Base-by-base conservation (phyloP, 495 filamentous ascomycete species). In the Alectoria sarmentosa region DNA sequence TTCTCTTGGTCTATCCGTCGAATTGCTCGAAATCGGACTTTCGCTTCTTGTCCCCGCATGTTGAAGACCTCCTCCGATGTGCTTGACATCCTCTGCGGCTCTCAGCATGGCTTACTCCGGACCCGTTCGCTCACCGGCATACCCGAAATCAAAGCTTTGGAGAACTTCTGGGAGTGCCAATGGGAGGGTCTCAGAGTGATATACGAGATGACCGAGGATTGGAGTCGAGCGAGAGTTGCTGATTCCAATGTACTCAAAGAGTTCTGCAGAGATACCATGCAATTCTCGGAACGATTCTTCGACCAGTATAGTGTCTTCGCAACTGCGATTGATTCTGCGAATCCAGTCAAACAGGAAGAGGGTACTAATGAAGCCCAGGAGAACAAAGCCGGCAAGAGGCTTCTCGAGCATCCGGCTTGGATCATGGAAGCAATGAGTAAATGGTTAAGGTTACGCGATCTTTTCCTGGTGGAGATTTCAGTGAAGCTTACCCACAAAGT, bases 231-330 rank as follows among this genome's bases (percentile, higher is more conserved):
- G 44, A 67, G 63, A 48, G 66, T 68, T 11, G 80, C 84, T 63
- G 86, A 92, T 36, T 90, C 90, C 73, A 75, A 80, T 21, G 77
- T 81, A 32, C 89, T 98, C 90, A 84, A 88, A 71, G 89, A 98
- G 58, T 97, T 98, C 68, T 94, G 90, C 70, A 85, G 94, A 66
- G 90, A 97, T 69, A 87, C 88, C 36, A 98, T 98, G 80, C 89
- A 97, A 67, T 89, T 96, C 69, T 92, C 92, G 4, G 89, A 96
- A 70, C 82, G 83, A 28, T 79, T 96, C 5, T 90, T 98, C 69
- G 85, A 88, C 60, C 86, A 95, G 67, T 92, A 91, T 76, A 85
- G 82, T 60, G 82, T 96, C 46, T 82, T 96, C 70, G 82, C 88
- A 0, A 86, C 84, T 61, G 88, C 88, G 49, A 75, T 92, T 23